Evolutionary conservation across 208 protist genomes (phyloP), one percentile per base, ranked within the genome.

Genomic region (Trypanosomatidae sp.): DNA sequence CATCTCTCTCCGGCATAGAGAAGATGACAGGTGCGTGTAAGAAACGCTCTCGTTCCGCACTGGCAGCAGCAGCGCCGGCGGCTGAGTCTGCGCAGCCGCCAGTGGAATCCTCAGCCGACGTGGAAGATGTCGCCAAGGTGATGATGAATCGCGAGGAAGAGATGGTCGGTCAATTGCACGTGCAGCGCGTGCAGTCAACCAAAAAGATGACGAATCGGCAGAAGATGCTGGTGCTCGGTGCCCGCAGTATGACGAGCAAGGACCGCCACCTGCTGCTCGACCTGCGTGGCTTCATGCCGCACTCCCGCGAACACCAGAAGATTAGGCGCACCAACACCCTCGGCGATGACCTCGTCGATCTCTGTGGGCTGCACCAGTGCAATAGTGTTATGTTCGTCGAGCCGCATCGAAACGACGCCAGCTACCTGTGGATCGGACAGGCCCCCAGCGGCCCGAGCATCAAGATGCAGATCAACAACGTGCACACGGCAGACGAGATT

Each of bases 401-500:
- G 85, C 82, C 85, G 47, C 91, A 94, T 74, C 90, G 88, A n/a
- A 81, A 87, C 30, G 89, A 92, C 50, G 95, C 98, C 60, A 91
- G 91, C 53, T 99, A 98, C 79, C 66, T 99, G 68, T 99, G 98
- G 97, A 67, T 99, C 53, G 85, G 85, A 13, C 94, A 98, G 76
- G 91, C 88, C 15, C 97, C 97, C 3, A 69, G 89, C 25, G 98
- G 98, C 1, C 98, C 98, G 22, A 98, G 92, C 65, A 81, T 98
- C 46, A 99, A 99, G 86, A 93, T 99, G 76, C 86, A 98, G 62
- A 79, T 99, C 10, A 87, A 82, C 46, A 99, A 99, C 88, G 86
- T 99, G 13, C 95, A 99, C 88, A 99, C 98, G 15, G 98, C 99
- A 74, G 90, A 98, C 47, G 98, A 99, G 82, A 88, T 99, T 65